phyloP scores from a whole-genome alignment of 2,329 filamentous ascomycete species.

The Beauveria sp. region DNA sequence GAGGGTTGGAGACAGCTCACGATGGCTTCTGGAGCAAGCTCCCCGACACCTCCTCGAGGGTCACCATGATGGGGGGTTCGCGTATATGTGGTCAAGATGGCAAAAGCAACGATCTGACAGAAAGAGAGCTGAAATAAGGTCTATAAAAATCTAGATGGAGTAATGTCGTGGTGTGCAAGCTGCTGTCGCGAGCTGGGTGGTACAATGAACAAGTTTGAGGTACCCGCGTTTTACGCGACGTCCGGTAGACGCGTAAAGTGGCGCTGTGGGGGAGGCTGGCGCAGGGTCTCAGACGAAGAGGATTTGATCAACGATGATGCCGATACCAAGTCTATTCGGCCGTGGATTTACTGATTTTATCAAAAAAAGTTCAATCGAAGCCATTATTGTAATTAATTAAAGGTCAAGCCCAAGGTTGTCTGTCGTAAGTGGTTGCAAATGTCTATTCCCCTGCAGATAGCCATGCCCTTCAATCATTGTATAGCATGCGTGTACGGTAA shows the following conservation, averaged over 20 bases:
- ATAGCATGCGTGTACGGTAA: no score
- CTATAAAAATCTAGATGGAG: not conserved
- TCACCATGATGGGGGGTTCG: slow-evolving; percentile 32
- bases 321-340: no score
- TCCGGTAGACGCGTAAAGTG: slow-evolving; percentile 9
- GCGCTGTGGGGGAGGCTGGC: not conserved
- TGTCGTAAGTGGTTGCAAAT: no score
- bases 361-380: no score
- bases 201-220: not conserved
- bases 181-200: not conserved
- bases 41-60: slow-evolving; percentile 34
- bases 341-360: no score
- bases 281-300: not conserved
- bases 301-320: no score
- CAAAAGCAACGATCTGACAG: not conserved
- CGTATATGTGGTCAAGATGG: slow-evolving; percentile 1
- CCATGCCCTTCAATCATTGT: no score
- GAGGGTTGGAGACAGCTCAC: slow-evolving; percentile 26
- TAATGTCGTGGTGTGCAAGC: not conserved
- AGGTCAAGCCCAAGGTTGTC: no score
- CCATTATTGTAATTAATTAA: no score
- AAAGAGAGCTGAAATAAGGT: no score
- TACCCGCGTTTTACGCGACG: slow-evolving; percentile 12
- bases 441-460: no score
- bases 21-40: slow-evolving; percentile 41